A percentile compares a stretch with the other conserved stretches of the same genome.
These are phyloP conservation scores for Cercis canadensis DNA, from an alignment of 306 rosid genomes.

Conservation along the genomic window DNA sequence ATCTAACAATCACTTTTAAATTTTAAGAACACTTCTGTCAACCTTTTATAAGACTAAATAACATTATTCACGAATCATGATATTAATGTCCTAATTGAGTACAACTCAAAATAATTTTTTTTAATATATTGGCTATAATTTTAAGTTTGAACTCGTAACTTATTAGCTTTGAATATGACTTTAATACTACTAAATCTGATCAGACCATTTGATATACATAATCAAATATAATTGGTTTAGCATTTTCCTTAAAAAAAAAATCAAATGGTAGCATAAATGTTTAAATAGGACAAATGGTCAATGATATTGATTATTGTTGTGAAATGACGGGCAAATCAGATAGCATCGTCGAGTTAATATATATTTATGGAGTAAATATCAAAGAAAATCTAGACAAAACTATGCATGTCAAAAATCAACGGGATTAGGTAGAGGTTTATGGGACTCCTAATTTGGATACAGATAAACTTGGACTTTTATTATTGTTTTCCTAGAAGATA, in stretches of 20 bases:
- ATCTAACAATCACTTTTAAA: too few species aligned
- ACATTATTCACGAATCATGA: too few species aligned
- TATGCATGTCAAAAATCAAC: slow-evolving; percentile 40
- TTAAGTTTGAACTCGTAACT: too few species aligned
- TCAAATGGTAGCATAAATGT: slow-evolving; percentile 16
- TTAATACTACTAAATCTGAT: too few species aligned
- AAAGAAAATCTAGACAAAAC: slow-evolving; percentile 22
- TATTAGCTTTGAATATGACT: too few species aligned
- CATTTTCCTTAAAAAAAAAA: not conserved
- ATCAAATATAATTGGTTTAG: too few species aligned
- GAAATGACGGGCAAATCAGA: slow-evolving; percentile 45
- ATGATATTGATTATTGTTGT: slow-evolving; percentile 29
- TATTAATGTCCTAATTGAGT: too few species aligned
- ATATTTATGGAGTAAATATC: slow-evolving; percentile 14
- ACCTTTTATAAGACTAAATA: too few species aligned
- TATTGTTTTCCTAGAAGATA: slow-evolving; percentile 3
- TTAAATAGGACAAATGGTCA: slow-evolving; percentile 25
- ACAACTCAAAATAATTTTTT: too few species aligned
- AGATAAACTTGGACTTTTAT: slow-evolving; percentile 25
- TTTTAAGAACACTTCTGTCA: too few species aligned
- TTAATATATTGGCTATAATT: too few species aligned
- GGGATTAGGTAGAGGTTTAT: slow-evolving; percentile 44
- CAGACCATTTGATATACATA: too few species aligned
- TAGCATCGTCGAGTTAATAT: slow-evolving; percentile 45
- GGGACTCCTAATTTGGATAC: not conserved